Conservation (phyloP, 306 rosid genomes). For the Bauhinia variegata region DNA sequence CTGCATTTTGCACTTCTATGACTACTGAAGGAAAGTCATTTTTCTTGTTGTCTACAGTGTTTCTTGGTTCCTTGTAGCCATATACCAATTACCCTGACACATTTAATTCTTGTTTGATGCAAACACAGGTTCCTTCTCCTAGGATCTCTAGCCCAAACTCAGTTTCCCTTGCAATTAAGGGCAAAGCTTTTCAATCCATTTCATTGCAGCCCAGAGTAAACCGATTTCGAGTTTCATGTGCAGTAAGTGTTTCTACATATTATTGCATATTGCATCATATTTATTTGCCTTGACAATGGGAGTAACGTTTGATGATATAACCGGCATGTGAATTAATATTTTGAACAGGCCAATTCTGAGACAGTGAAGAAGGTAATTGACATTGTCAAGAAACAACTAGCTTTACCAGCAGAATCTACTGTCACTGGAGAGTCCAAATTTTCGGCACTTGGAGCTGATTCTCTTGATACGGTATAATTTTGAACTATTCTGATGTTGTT, state of each 20-base stretch:
- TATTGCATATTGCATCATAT: neutral
- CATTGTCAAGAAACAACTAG: constrained; percentile 85
- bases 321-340: neutral
- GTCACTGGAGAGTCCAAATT: constrained; percentile 72
- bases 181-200: constrained; percentile 57
- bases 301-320: constrained; percentile 38
- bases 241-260: constrained; percentile 52
- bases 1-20: neutral
- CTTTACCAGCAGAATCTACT: constrained; percentile 49
- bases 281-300: neutral
- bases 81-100: neutral
- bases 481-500: constrained; percentile 9
- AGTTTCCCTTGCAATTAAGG: constrained; percentile 61
- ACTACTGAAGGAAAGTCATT: neutral
- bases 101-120: constrained; percentile 37
- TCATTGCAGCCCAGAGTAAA: constrained; percentile 45
- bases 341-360: constrained; percentile 76
- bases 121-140: constrained; percentile 51
- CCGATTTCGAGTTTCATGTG: constrained; percentile 60
- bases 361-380: constrained; percentile 67
- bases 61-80: constrained; percentile 5
- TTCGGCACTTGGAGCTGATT: constrained; percentile 82
- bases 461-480: constrained; percentile 82
- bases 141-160: constrained; percentile 55
- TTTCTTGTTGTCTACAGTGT: neutral